Evolutionary conservation across 306 rosid species (phyloP).

Genomic region (Rosa multiflora): DNA sequence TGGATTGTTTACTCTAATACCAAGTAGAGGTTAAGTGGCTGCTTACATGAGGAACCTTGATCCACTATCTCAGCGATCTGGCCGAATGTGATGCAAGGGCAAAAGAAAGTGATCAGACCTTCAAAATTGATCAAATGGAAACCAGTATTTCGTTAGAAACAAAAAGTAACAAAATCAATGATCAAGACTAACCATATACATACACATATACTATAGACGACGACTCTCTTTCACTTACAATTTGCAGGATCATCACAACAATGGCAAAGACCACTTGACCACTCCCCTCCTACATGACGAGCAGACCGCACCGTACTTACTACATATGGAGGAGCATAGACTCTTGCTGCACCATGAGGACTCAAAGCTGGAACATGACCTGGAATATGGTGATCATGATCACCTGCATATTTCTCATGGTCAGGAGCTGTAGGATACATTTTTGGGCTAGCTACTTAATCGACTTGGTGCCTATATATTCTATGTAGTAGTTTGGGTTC

Average conservation of each 20-base stretch:
- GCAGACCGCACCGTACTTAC: neutral
- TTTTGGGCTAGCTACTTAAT: neutral
- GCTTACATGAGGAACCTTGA: constrained; percentile 48
- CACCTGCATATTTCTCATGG: constrained; percentile 27
- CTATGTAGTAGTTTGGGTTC: neutral
- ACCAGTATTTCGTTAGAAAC: neutral
- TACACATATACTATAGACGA: neutral
- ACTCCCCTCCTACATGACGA: constrained; percentile 16
- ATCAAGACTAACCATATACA: neutral
- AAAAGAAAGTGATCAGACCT: constrained; percentile 64
- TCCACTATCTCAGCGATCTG: constrained; percentile 56
- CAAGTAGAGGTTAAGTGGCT: constrained; percentile 22
- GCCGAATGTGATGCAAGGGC: constrained; percentile 77
- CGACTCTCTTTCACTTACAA: constrained; percentile 30
- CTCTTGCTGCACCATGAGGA: constrained; percentile 32
- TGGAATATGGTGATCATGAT: constrained; percentile 8
- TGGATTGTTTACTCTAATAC: neutral
- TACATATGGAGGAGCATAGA: constrained; percentile 33
- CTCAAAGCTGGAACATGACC: constrained; percentile 18
- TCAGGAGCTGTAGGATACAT: constrained; percentile 46
- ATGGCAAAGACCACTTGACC: constrained; percentile 71
- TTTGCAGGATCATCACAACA: constrained; percentile 63
- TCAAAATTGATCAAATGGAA: neutral
- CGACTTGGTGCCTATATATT: neutral
- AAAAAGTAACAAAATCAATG: neutral